These are phyloP conservation scores for Pseudozyma thailandica DNA, from an alignment of 1,284 basidiomycete species.

Conservation along the genomic window DNA sequence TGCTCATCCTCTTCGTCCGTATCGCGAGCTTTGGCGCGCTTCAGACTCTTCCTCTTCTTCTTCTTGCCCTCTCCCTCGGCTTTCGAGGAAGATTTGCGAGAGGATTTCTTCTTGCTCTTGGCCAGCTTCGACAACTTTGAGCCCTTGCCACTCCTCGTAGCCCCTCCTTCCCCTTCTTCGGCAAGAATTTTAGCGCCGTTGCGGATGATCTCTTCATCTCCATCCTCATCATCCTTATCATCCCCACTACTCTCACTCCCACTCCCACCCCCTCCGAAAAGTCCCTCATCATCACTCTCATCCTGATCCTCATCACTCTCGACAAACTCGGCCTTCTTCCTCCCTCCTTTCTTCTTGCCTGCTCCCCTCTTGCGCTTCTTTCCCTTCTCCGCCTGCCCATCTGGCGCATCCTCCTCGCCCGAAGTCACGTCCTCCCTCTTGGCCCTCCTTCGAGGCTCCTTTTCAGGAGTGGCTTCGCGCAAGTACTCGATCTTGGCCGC, in stretches of 20 bases:
- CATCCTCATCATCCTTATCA: conserved; percentile 42
- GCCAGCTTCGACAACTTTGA: conserved; percentile 25
- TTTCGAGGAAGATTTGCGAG: conserved; percentile 6
- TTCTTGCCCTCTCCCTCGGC: conserved; percentile 18
- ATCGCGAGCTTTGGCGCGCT: conserved; percentile 37
- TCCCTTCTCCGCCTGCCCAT: conserved; percentile 30
- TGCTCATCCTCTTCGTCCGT: conserved; percentile 22
- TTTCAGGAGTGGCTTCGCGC: conserved; percentile 49
- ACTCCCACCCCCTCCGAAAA: conserved; percentile 29
- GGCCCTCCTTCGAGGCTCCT: conserved; percentile 39
- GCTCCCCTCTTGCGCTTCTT: conserved; percentile 35
- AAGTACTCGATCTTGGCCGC: conserved; percentile 60
- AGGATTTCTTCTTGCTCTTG: conserved; percentile 15
- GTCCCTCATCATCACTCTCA: conserved; percentile 33
- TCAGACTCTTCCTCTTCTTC: conserved; percentile 48
- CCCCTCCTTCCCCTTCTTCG: conserved; percentile 29
- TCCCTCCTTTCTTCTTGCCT: conserved; percentile 39
- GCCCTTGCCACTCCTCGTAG: conserved; percentile 13
- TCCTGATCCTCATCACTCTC: conserved; percentile 37
- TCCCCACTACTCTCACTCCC: conserved; percentile 29
- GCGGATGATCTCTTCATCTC: conserved; percentile 49
- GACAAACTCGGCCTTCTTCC: conserved; percentile 35
- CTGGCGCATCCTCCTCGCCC: conserved; percentile 48
- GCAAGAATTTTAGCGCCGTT: conserved; percentile 42
- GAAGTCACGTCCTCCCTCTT: conserved; percentile 45